phyloP scores from a whole-genome alignment of 768 basidiomycete genomes.

The Calocybe gangraenosa region DNA sequence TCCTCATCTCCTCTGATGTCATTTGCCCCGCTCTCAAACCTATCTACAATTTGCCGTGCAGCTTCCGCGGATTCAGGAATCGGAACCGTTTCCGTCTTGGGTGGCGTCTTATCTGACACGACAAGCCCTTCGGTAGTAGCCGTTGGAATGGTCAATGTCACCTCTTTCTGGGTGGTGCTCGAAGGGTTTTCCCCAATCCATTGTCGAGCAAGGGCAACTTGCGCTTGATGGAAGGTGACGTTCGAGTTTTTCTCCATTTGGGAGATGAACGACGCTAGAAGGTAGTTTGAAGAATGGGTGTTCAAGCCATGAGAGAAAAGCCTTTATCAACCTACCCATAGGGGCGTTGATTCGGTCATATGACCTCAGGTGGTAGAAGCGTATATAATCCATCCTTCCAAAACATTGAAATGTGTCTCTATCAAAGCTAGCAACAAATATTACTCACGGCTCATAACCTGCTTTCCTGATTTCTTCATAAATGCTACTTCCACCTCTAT shows the following conservation, averaged over 20 bases:
- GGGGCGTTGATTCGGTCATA: constrained; percentile 92
- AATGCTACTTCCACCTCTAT: constrained; percentile 83
- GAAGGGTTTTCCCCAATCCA: constrained; percentile 57
- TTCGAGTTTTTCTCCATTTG: constrained; percentile 72
- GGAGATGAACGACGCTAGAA: constrained; percentile 43
- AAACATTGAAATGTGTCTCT: not conserved
- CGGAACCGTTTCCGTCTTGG: constrained; percentile 55
- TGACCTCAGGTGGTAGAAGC: constrained; percentile 87
- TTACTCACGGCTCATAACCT: constrained; percentile 72
- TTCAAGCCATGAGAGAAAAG: not conserved
- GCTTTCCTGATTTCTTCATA: constrained; percentile 77
- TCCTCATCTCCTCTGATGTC: constrained; percentile 51
- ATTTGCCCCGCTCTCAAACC: constrained; percentile 67
- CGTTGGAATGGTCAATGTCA: constrained; percentile 54
- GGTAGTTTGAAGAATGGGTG: not conserved
- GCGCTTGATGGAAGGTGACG: constrained; percentile 80
- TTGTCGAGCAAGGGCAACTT: constrained; percentile 75
- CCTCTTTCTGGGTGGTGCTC: constrained; percentile 39
- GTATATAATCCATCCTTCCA: constrained; percentile 72
- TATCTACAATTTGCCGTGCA: constrained; percentile 27
- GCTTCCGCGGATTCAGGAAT: constrained; percentile 66
- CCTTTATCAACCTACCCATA: constrained; percentile 34
- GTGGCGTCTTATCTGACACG: constrained; percentile 44
- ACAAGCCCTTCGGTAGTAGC: constrained; percentile 46
- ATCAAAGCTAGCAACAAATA: not conserved